Base-by-base conservation (phyloP, 192 early-diverging fungal genomes). In the Backusella mclennaniae region DNA sequence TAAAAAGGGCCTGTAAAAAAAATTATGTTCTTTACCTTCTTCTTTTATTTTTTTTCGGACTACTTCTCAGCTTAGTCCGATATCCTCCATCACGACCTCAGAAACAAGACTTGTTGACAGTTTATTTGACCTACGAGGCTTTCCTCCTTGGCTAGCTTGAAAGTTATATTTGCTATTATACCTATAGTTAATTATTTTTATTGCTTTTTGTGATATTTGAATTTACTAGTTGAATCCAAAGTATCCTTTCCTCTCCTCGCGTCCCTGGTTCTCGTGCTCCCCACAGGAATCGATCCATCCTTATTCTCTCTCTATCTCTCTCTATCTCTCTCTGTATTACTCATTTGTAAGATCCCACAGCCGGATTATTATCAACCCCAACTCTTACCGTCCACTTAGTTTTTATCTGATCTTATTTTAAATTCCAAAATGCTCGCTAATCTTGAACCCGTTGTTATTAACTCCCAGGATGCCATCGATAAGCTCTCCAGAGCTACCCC, bases 71-170 rank as follows among this genome's bases (percentile, higher is more conserved):
- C 33, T 39, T 70, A 72, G 77, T 81, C 74, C 75, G 73, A 44
- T 71, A 74, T 53, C 71, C 71, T 73, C 80, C 71, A 79, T 81
- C 80, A 75, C 77, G 74, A 36, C 71, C 73, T 75, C 79, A 77
- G 73, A 73, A 82, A 82, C 71, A 77, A 81, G 63, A 73, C 71
- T 73, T 53, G 63, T 76, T 67, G 79, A 82, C 36, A 84, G 69
- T 63, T 76, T 78, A 69, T 76, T 80, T 73, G 42, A 77, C 72
- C 76, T 38, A 66, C 77, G 77, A 76, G 80, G 77, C 70, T 77
- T 77, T 74, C 67, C 46, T 56, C 77, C 77, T 79, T 75, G 77
- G 73, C 69, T 33, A 41, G 66, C 63, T 71, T 70, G 69, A 76
- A 66, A 75, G 73, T 79, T 75, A 69, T 73, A 36, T 52, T 84